Base-by-base conservation (phyloP, 495 filamentous ascomycete genomes). In the Penicillium lividum region DNA sequence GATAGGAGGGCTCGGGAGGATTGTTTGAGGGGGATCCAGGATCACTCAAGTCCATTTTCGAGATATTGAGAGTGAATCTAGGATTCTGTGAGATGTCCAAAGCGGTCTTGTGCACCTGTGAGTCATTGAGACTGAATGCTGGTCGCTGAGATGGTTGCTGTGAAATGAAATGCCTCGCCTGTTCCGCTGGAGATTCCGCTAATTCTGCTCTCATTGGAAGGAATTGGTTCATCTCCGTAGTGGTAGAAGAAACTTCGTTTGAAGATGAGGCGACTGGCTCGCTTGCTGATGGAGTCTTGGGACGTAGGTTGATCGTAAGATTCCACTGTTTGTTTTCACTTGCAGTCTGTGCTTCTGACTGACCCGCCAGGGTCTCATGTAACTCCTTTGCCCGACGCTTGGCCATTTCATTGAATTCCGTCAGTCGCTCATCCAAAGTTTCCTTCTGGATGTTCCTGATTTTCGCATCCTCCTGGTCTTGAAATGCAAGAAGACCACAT, bases 401-500 rank as follows among this genome's bases (percentile, higher is more conserved):
- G 31, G 54, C 42, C 2, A 6, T 3, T 31, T 30, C 3, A 22
- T 66, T 63, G 18, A 68, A 59, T 1, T 7, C 27, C 5, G 10
- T 18, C 27, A 49, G 30, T 43, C 28, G 29, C 5, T 7, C 16
- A 10, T 25, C 30, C 28, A 61, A 13, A 4, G 10, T 29, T 4
- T 7, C 7, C 6, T 15, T 28, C 4, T 5, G 6, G 40, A 63
- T 40, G 7, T 25, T 15, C 9, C 45, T 13, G 27, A 68, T 57
- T 5, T 9, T 16, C 9, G 63, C 66, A 31, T 49, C 25, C 2
- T 50, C 51, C 5, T 68, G 57, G 15, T 29, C 60, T 34, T 16
- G 18, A 15, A 68, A 68, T 16, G 57, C 57, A 22, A 53, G 49
- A 1, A 60, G 36, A 7, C 55, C 54, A 31, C 31, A 18, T 3